Base-by-base conservation (phyloP, 2,329 filamentous ascomycete genomes). In the Penicillium sclerotigenum region DNA sequence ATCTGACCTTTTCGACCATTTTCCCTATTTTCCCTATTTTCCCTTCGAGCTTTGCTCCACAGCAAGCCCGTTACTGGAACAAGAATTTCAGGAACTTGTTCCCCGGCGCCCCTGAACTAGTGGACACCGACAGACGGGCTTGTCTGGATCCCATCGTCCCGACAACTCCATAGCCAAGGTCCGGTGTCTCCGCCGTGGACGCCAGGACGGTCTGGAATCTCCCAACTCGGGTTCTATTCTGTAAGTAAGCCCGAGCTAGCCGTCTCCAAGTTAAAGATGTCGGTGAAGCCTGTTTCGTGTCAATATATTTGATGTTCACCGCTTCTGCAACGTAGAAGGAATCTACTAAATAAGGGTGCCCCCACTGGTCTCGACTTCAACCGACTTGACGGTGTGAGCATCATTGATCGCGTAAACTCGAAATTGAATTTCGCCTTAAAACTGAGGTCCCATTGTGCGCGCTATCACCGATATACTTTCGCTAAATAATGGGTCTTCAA, bases 61-160 rank as follows among this genome's bases (percentile, higher is more conserved):
- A 18, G 24, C n/a, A 45, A 57, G 42, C 59, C 54, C 49, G 53
- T 37, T 64, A 61, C 61, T 60, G 60, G 65, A 66, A 61, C 61
- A 70, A 63, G 68, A 69, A 64, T 66, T 61, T 62, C 59, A 67
- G 69, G 65, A 69, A 65, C 62, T 34, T 59, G 63, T 71, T 71
- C 69, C 69, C 68, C 69, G 59, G 58, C 57, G 60, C 64, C 61
- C 60, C 61, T 63, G 63, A 62, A 61, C 68, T 69, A 71, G 65
- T 64, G 60, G 58, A 45, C 61, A 59, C 64, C 64, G 49, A 59
- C 59, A 64, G 61, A 53, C 57, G 51, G 60, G 56, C 59, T 58
- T 56, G 54, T 45, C 59, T 60, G 50, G 61, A 56, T 47, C 47
- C 42, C 48, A 60, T 65, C 56, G 55, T 62, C 59, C 64, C 62